These are phyloP conservation scores for Achlya hypogyna DNA, from an alignment of 352 stramenopile species.

Conservation along the genomic window DNA sequence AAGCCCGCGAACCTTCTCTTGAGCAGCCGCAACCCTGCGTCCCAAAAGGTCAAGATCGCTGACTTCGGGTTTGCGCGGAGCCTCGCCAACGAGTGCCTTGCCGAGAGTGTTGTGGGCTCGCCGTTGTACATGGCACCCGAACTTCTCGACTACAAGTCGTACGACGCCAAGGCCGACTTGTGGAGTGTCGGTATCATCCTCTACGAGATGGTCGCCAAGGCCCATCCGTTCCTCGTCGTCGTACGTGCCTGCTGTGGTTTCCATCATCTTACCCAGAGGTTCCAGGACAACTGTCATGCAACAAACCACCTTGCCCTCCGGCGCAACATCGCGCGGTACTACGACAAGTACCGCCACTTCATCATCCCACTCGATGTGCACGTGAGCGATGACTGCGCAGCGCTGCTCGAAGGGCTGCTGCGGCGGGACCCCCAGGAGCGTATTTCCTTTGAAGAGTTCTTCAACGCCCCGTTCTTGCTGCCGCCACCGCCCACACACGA, in stretches of 20 bases:
- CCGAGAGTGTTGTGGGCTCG: slow-evolving; percentile 70
- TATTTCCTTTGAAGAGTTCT: slow-evolving; percentile 76
- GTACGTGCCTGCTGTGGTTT: background rate
- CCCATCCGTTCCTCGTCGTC: slow-evolving; percentile 68
- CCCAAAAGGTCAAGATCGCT: slow-evolving; percentile 74
- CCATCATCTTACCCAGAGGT: background rate
- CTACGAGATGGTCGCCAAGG: slow-evolving; percentile 78
- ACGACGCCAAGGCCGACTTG: slow-evolving; percentile 71
- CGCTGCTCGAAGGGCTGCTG: slow-evolving; percentile 47
- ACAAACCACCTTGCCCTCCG: slow-evolving; percentile 70
- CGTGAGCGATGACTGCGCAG: slow-evolving; percentile 52
- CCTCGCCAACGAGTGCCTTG: slow-evolving; percentile 58
- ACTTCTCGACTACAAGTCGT: slow-evolving; percentile 77
- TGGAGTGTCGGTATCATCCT: slow-evolving; percentile 77
- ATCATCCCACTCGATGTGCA: slow-evolving; percentile 40
- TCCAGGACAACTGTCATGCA: slow-evolving; percentile 47
- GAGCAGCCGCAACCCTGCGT: slow-evolving; percentile 51
- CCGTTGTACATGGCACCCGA: slow-evolving; percentile 75
- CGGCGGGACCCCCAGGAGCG: slow-evolving; percentile 49
- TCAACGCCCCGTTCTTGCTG: slow-evolving; percentile 53
- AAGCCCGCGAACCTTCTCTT: slow-evolving; percentile 70
- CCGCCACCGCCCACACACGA: slow-evolving; percentile 36
- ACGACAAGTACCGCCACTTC: slow-evolving; percentile 44
- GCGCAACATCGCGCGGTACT: slow-evolving; percentile 72
- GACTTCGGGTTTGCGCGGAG: slow-evolving; percentile 32